These are phyloP conservation scores for Cryoendolithus antarcticus DNA, from an alignment of 2,329 filamentous ascomycete species.

Conservation along the genomic window DNA sequence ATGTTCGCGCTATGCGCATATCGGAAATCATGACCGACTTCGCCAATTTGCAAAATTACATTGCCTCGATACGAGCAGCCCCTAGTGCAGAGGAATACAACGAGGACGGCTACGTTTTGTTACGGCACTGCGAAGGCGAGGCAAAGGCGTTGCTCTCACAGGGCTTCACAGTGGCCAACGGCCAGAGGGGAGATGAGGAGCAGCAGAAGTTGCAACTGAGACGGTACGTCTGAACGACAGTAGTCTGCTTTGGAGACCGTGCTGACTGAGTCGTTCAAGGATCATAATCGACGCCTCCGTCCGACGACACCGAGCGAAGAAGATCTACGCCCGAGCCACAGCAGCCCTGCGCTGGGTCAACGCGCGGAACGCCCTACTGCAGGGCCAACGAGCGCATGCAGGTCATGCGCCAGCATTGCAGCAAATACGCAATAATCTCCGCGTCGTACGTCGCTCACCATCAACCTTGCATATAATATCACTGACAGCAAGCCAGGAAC, in stretches of 20 bases:
- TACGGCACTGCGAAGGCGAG: constrained; percentile 43
- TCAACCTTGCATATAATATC: not conserved
- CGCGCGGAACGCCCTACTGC: constrained; percentile 37
- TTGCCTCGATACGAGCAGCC: constrained; percentile 40
- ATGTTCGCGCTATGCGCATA: constrained; percentile 50
- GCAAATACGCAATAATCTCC: constrained; percentile 35
- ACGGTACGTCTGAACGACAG: constrained; percentile 28
- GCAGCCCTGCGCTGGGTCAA: constrained; percentile 49
- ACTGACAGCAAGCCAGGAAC: constrained; percentile 33
- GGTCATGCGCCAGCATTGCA: constrained; percentile 38
- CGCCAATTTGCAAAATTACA: constrained; percentile 47
- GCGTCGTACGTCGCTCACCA: constrained; percentile 19
- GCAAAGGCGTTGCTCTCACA: constrained; percentile 43
- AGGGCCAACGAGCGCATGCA: constrained; percentile 36
- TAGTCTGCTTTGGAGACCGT: not conserved
- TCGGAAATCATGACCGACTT: constrained; percentile 54
- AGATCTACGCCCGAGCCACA: constrained; percentile 46
- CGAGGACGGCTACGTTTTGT: constrained; percentile 45
- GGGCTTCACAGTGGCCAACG: constrained; percentile 30
- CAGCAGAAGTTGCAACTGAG: constrained; percentile 44
- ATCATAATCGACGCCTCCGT: constrained; percentile 49
- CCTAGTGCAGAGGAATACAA: constrained; percentile 43
- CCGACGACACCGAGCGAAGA: constrained; percentile 49
- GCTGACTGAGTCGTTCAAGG: constrained; percentile 25
- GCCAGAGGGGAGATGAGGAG: constrained; percentile 34